Percentiles rank a stretch among this genome's conserved stretches.
phyloP scores from a whole-genome alignment of 2,329 filamentous ascomycete genomes.

The Aspergillus candidus region DNA sequence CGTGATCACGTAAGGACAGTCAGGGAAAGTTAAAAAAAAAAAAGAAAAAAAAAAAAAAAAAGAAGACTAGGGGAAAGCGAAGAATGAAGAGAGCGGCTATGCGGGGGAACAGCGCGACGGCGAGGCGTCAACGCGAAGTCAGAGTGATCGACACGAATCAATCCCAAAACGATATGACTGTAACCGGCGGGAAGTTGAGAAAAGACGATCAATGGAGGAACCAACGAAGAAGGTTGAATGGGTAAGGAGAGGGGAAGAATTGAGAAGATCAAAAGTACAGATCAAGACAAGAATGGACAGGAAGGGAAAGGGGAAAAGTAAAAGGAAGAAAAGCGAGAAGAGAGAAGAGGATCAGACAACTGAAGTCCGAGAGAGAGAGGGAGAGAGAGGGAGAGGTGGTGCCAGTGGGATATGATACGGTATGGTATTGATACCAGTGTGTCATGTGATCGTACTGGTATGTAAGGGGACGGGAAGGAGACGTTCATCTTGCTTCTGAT shows the following conservation, averaged over 20 bases:
- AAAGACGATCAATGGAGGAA: neutral
- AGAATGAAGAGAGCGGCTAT: constrained; percentile 13
- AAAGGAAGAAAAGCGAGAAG: constrained; percentile 2
- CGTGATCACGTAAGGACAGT: constrained; percentile 12
- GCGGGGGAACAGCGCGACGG: constrained; percentile 22
- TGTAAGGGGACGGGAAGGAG: too few species aligned
- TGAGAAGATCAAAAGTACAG: neutral
- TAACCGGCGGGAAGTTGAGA: constrained; percentile 3
- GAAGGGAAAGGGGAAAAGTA: constrained; percentile 3
- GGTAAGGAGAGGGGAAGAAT: constrained; percentile 1
- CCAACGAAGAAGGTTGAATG: neutral
- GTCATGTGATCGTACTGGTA: too few species aligned
- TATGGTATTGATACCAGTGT: neutral
- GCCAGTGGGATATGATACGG: neutral
- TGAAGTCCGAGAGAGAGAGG: neutral
- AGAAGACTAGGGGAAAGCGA: constrained; percentile 5
- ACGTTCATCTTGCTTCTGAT: too few species aligned
- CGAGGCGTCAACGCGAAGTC: constrained; percentile 19
- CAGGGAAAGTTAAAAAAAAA: constrained; percentile 8
- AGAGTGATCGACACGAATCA: constrained; percentile 23
- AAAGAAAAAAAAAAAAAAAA: constrained; percentile 9
- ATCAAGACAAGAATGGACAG: neutral
- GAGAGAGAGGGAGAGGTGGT: neutral
- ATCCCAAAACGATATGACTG: constrained; percentile 11
- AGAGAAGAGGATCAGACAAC: neutral